Percentiles rank a stretch among this genome's conserved stretches.
phyloP scores from a whole-genome alignment of 1,284 basidiomycete genomes.

The Takashimella tepidaria region DNA sequence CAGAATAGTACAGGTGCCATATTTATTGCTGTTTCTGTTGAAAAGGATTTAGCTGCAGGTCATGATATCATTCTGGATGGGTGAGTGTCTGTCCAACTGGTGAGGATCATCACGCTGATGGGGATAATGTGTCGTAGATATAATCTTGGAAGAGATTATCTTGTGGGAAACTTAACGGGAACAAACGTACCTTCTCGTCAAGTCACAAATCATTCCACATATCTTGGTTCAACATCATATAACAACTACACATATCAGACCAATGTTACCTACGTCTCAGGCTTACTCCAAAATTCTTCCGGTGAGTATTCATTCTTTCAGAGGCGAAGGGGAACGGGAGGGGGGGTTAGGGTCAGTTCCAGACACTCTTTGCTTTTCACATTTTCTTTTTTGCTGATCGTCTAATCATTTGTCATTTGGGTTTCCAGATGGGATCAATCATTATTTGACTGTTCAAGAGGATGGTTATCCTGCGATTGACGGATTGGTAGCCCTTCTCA shows the following conservation, averaged over 20 bases:
- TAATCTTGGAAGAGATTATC: slow-evolving; percentile 63
- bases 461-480: slow-evolving; percentile 65
- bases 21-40: slow-evolving; percentile 77
- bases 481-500: slow-evolving; percentile 76
- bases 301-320: slow-evolving; percentile 17
- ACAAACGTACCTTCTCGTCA: slow-evolving; percentile 54
- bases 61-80: slow-evolving; percentile 60
- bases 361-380: neutral
- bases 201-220: slow-evolving; percentile 55
- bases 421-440: slow-evolving; percentile 65
- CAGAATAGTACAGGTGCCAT: slow-evolving; percentile 69
- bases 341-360: too few relatives aligned
- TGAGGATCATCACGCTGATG: slow-evolving; percentile 3
- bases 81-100: slow-evolving; percentile 37
- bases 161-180: slow-evolving; percentile 72
- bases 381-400: too few relatives aligned
- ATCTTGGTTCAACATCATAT: slow-evolving; percentile 31
- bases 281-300: slow-evolving; percentile 63
- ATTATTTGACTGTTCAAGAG: slow-evolving; percentile 59
- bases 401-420: too few relatives aligned
- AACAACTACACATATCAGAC: slow-evolving; percentile 65
- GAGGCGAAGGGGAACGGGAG: neutral
- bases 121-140: slow-evolving; percentile 45
- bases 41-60: slow-evolving; percentile 58
- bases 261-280: slow-evolving; percentile 61